Evolutionary conservation across 2,329 filamentous ascomycete species (phyloP), one percentile per base, ranked within the genome.

Genomic region (Venturia oleaginea): DNA sequence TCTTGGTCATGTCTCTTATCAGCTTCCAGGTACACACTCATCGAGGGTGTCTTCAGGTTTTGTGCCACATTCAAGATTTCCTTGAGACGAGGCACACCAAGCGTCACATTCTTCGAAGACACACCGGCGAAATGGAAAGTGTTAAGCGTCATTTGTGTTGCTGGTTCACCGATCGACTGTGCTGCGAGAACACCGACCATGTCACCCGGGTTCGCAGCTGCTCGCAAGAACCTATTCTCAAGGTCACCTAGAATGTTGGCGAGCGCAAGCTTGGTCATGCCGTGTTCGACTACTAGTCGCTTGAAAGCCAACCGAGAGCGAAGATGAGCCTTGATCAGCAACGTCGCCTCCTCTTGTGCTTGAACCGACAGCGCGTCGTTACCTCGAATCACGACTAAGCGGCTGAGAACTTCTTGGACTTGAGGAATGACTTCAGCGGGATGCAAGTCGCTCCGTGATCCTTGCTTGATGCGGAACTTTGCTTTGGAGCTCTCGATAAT

Each of bases 101-200:
- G 87, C 0, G 94, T 99, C 64, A 99, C 93, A 83, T 99, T 99
- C 88, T 99, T 99, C 30, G 93, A 96, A 43, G 95, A 96, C 67
- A 99, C 92, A 96, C 94, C 94, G 76, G 94, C 92, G 76, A 99
- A 99, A 83, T 99, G 94, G 89, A 99, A 99, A 30, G 94, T 99
- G 80, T 99, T 99, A 67, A 99, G 80, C 1, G 94, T 99, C 94
- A 99, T 99, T 81, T 99, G 94, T 0, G 94, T 99, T 27, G 94
- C 95, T 48, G 94, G 94, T 77, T 99, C 94, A 80, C 94, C 94
- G 74, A 99, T 99, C 38, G 94, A 99, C 79, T 99, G 94, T 7
- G 95, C 94, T 68, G 94, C 94, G 72, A 99, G 80, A 27, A 99
- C 94, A 79, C 94, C 94, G 65, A 99, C 94, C 94, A 99, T 99